Base-by-base conservation (phyloP, 257 asterid species). In the Verbascum thapsus region DNA sequence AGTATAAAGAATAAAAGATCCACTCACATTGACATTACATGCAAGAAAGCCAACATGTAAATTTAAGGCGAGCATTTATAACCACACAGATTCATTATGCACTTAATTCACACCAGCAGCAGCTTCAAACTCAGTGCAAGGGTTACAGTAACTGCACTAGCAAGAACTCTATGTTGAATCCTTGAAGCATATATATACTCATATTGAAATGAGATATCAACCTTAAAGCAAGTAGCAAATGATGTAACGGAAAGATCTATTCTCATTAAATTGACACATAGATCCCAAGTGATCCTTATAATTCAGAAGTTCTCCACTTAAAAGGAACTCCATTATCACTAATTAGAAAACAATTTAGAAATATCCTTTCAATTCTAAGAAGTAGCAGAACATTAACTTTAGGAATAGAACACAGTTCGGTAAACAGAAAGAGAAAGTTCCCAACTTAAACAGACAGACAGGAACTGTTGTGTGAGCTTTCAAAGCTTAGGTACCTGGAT, bases 401-500 rank as follows among this genome's bases (percentile, higher is more conserved):
- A 37, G 13, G 8, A 52, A 39, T 16, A 12, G 64, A 64, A 30
- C 18, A 64, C 45, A 17, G 61, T 6, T 48, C 7, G 3, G 32
- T 7, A 1, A 3, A 47, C 5, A 26, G 32, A 26, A 26, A 26
- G 35, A 13, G 41, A 54, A 52, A 51, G 16, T 17, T 8, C 22
- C 30, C 56, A 37, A 53, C 49, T 9, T 13, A 17, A 8, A 70
- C 45, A 40, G 39, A 58, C 12, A 69, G 49, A 23, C 53, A 34
- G 51, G 5, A 2, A 26, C 32, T 26, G 32, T 9, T 15, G 23
- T 10, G 37, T 44, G 15, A 34, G 62, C 51, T 55, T 3, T 64
- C 16, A 53, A 61, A 41, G 32, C 44, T 38, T 45, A 7, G 22
- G 47, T 90, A 90, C 99, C 98, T 88, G 99, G 95, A 75, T 81